Percentiles rank a stretch among this genome's conserved stretches.
Conservation (phyloP, 202 grass and related monocot genomes). For the Saccharum hybrid region DNA sequence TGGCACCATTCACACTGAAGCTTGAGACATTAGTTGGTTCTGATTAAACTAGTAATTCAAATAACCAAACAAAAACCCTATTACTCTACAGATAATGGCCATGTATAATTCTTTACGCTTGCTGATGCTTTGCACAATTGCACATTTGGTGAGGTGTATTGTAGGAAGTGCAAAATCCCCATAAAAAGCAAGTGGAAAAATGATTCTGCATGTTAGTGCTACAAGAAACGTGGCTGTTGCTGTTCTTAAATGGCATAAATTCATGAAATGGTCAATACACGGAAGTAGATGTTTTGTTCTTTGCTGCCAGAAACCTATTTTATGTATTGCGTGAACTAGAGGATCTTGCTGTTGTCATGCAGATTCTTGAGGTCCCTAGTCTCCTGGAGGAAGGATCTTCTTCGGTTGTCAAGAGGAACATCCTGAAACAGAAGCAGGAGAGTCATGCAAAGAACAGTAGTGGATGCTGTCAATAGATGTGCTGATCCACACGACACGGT, state of each 20-base stretch:
- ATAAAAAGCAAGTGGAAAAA: not conserved
- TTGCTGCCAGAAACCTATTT: not conserved
- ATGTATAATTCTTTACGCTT: not conserved
- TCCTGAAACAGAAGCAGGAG: conserved; percentile 94
- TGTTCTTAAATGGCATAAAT: conserved; percentile 15
- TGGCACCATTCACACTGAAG: not conserved
- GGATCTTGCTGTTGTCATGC: conserved; percentile 27
- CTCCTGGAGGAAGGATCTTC: conserved; percentile 88
- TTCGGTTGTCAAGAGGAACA: conserved; percentile 82
- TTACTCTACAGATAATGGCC: not conserved
- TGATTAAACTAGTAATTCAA: conserved; percentile 2
- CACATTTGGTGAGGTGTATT: not conserved
- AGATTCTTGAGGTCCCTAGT: conserved; percentile 93
- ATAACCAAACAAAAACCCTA: not conserved
- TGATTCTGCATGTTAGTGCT: too few species aligned
- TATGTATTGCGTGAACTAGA: not conserved
- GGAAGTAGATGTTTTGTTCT: not conserved
- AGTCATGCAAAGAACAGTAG: conserved; percentile 56
- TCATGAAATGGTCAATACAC: not conserved
- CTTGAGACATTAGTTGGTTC: not conserved
- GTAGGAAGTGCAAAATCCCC: not conserved
- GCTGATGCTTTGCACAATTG: not conserved
- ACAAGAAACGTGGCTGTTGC: too few species aligned
- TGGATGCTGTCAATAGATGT: conserved; percentile 67
- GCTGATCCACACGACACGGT: not conserved